Evolutionary conservation across 2,329 filamentous ascomycete genomes (phyloP).

Genomic region (Colletotrichum coccodes): DNA sequence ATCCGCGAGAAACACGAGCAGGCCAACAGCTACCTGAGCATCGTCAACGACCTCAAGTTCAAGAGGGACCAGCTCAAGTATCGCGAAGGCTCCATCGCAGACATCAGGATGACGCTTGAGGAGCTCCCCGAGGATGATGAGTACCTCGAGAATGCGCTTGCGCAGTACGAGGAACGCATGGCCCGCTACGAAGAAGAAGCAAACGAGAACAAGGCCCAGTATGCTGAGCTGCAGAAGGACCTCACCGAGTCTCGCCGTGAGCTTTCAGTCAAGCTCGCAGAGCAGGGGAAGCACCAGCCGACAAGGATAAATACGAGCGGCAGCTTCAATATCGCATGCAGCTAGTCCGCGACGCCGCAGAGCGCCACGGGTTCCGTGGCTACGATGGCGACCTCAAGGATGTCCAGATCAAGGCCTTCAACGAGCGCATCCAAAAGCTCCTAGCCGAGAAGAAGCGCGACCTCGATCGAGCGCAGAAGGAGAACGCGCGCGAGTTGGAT

Average conservation of each 20-base stretch:
- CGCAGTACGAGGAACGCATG: constrained; percentile 82
- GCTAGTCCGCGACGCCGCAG: constrained; percentile 82
- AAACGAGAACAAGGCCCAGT: constrained; percentile 70
- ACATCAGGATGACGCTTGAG: constrained; percentile 77
- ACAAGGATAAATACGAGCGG: constrained; percentile 87
- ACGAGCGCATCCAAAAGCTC: constrained; percentile 79
- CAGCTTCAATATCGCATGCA: constrained; percentile 77
- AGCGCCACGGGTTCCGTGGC: constrained; percentile 81
- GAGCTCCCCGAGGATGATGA: constrained; percentile 83
- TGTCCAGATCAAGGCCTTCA: constrained; percentile 78
- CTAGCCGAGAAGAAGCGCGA: constrained; percentile 82
- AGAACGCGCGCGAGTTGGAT: constrained; percentile 79
- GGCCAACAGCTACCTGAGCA: constrained; percentile 77
- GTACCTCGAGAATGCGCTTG: constrained; percentile 76
- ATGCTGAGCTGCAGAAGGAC: constrained; percentile 69
- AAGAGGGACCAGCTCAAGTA: constrained; percentile 80
- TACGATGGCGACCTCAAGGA: constrained; percentile 85
- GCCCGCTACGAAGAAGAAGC: constrained; percentile 71
- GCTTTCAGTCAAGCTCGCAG: constrained; percentile 64
- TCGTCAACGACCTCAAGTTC: constrained; percentile 79
- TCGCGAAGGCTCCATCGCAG: constrained; percentile 75
- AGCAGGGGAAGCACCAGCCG: constrained; percentile 82
- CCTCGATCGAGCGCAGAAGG: constrained; percentile 78
- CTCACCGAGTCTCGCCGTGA: constrained; percentile 55
- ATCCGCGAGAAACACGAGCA: constrained; percentile 76